Evolutionary conservation across 2,329 filamentous ascomycete genomes (phyloP), one percentile per base, ranked within the genome.

Genomic region (Ceratocystis huliohia): DNA sequence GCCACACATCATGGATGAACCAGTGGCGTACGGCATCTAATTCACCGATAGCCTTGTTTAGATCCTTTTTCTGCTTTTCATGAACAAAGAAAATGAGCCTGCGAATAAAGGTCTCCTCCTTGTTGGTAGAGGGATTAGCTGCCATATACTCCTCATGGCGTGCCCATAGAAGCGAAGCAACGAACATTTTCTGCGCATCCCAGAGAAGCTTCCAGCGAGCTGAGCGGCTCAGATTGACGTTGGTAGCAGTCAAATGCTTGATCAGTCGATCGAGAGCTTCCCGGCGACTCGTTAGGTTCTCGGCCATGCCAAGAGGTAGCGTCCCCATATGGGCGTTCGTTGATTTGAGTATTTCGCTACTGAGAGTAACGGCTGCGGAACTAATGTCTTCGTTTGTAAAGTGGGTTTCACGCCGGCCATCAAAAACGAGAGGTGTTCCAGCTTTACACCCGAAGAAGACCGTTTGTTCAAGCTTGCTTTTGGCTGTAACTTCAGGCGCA

Each of bases 391-490:
- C 78, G 20, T 82, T 76, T 0, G 84, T 79, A 70, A 94, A 96
- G 3, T 82, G 80, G 61, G 87, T 78, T 65, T 86, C 84, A 48
- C 83, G 80, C 69, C 84, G 83, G 56, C 86, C 82, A 56, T 87
- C 84, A 71, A 99, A 91, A 69, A 91, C 86, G n/a, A 99, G 77
- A n/a, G 93, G 88, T 71, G 91, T 97, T 72, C 89, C 85, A 69
- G 87, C 82, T 73, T 89, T 85, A 61, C 84, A 85, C 1, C 92
- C 92, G 73, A 91, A 97, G 76, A 96, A 97, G 0, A 97, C 88
- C 1, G 92, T 92, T 76, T 99, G 92, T 73, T 96, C 91, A 50
- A 99, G 81, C 75, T 94, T 96, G 76, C 86, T 89, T 76, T 91
- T 94, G 5, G 90, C 88, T 0, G 89, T 92, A 17, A 96, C 83